Evolutionary conservation across 345 rosid species (phyloP).

Genomic region (Rhizophora apiculata): DNA sequence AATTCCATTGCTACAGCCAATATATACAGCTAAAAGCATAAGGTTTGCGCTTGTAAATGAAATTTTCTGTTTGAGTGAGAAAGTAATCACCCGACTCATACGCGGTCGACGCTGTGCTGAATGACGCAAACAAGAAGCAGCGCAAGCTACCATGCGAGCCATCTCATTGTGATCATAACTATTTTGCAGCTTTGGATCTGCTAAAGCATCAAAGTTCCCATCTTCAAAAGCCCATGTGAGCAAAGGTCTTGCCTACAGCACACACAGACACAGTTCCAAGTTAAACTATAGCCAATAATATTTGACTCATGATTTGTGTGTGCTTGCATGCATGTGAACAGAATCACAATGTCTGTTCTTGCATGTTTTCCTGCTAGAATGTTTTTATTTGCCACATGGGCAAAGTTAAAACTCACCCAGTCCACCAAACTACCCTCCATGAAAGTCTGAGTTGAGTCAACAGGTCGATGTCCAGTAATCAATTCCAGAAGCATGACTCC

Average conservation of each 20-base stretch:
- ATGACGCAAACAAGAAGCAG: constrained; percentile 83
- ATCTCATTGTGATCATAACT: constrained; percentile 63
- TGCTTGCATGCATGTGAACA: background rate
- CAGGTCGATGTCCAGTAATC: constrained; percentile 78
- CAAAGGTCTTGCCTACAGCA: constrained; percentile 70
- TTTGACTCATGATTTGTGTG: background rate
- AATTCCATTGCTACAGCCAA: background rate
- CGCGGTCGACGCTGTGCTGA: constrained; percentile 86
- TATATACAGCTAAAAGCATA: background rate
- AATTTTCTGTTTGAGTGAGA: background rate
- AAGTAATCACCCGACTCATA: constrained; percentile 69
- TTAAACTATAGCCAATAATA: background rate
- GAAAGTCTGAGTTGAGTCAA: constrained; percentile 50
- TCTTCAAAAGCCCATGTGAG: constrained; percentile 58
- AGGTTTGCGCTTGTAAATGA: background rate
- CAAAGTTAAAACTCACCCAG: constrained; percentile 55
- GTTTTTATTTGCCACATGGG: background rate
- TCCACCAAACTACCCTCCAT: constrained; percentile 90
- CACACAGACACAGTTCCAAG: constrained; percentile 7
- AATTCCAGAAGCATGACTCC: constrained; percentile 92
- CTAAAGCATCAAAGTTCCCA: constrained; percentile 57
- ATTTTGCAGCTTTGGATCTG: constrained; percentile 55
- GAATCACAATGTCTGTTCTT: background rate
- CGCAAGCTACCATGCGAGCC: constrained; percentile 73
- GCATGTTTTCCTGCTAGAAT: background rate